Percentiles rank a stretch among this genome's conserved stretches.
Evolutionary conservation across 2,329 filamentous ascomycete genomes (phyloP).

Genomic region (Cytospora chrysosperma): DNA sequence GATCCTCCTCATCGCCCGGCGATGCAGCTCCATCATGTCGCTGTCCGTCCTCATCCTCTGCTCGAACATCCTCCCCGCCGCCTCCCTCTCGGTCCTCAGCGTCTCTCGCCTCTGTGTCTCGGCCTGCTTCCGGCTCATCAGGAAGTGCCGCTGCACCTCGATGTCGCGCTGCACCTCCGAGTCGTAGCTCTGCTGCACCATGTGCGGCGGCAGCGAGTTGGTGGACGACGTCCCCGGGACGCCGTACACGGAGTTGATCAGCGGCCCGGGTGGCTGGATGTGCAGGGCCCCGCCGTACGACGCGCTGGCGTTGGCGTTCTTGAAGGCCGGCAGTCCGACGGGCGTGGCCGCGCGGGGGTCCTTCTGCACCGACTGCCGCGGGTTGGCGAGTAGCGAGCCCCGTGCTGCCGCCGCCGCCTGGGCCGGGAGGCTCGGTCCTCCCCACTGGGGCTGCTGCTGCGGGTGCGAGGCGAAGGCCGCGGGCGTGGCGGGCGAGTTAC

Average conservation of each 20-base stretch:
- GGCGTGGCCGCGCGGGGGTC: conserved; percentile 51
- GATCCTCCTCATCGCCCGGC: conserved; percentile 77
- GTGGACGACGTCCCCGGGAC: conserved; percentile 22
- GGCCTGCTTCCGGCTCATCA: conserved; percentile 63
- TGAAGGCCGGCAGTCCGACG: conserved; percentile 23
- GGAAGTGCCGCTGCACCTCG: conserved; percentile 52
- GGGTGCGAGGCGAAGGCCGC: conserved; percentile 44
- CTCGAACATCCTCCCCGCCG: conserved; percentile 64
- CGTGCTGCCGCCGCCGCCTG: conserved; percentile 47
- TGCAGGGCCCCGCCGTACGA: conserved; percentile 1
- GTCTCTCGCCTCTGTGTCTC: conserved; percentile 60
- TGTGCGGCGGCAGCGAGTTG: conserved; percentile 24
- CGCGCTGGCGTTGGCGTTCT: conserved; percentile 15
- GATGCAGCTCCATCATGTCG: conserved; percentile 72
- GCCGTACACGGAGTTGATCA: conserved; percentile 23
- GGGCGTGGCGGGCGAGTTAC: conserved; percentile 13
- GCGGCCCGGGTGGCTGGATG: conserved; percentile 26
- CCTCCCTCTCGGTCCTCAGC: conserved; percentile 56
- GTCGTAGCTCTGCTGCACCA: conserved; percentile 35
- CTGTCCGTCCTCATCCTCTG: conserved; percentile 70
- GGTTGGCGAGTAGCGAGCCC: conserved; percentile 62
- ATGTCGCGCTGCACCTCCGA: conserved; percentile 47
- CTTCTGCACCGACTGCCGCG: conserved; percentile 64
- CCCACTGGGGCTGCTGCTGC: conserved; percentile 55
- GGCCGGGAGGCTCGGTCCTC: conserved; percentile 42